Base-by-base conservation (phyloP, 371 early-diverging fungal genomes). In the Mucor velutinosus region DNA sequence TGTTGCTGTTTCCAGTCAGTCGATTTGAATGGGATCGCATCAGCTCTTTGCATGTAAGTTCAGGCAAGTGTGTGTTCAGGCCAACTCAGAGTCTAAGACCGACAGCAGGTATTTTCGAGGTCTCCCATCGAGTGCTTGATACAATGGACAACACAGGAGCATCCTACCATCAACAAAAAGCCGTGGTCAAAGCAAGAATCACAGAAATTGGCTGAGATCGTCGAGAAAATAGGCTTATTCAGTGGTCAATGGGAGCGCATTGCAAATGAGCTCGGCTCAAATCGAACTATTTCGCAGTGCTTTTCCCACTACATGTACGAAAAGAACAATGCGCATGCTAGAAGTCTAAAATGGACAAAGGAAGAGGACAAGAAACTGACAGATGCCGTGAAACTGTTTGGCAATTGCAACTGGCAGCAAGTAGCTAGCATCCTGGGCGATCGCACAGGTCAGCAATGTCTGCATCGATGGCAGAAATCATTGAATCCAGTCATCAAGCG, bases 111-210 rank as follows among this genome's bases (percentile, higher is more conserved):
- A 27, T 86, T 77, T 17, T 78, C 87, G 30, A 79, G 90, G 61
- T 84, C 84, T 15, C 76, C 91, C 1, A 81, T 75, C 15, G 92
- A 93, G 74, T 94, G 93, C 62, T 77, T 87, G 35, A 94, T 93
- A 55, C 93, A 91, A 67, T 94, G 94, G 93, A 90, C 91, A 6
- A 87, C 87, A n/a, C 91, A 90, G 61, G 93, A 91, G 57, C 94
- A 94, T 72, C 94, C 94, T 1, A 79, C 80, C 7, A 92, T 94
- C 75, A 93, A 93, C 74, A 89, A 89, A 64, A 77, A 69, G 47
- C 86, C 85, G 15, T 94, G 93, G 93, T 74, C 86, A 1, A 79
- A 76, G 27, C 60, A 72, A 27, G 94, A 94, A 72, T 73, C 85
- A 17, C 53, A 68, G 30, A 68, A 70, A 27, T 73, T 94, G 32